Conservation (phyloP, 2,329 filamentous ascomycete species). For the Fusarium algeriense region DNA sequence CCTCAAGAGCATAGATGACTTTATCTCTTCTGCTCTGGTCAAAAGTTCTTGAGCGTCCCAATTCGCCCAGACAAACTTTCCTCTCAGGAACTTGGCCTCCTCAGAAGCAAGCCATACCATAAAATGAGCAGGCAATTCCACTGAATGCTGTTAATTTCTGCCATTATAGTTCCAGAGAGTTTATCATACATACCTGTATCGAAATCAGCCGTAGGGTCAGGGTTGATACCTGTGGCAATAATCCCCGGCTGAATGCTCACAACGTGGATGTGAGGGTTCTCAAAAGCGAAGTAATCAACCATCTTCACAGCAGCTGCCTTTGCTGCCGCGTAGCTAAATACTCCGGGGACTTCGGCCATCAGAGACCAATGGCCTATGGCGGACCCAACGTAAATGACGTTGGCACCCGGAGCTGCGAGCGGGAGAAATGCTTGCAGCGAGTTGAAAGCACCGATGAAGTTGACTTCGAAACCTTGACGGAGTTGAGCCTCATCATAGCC, state of each 20-base stretch:
- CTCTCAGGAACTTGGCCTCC: not conserved
- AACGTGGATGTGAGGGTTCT: conserved; percentile 54
- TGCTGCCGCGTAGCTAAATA: conserved; percentile 50
- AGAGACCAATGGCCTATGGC: conserved; percentile 41
- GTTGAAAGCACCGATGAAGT: conserved; percentile 44
- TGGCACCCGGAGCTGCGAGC: conserved; percentile 25
- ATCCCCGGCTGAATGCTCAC: conserved; percentile 57
- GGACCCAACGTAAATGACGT: conserved; percentile 41
- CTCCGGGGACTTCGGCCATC: conserved; percentile 4
- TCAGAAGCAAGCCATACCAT: conserved; percentile 7
- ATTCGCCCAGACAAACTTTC: conserved; percentile 12
- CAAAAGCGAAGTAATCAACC: conserved; percentile 51
- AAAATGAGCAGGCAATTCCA: conserved; percentile 26
- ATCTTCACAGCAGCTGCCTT: conserved; percentile 54
- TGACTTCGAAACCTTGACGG: conserved; percentile 33
- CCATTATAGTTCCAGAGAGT: accelerated
- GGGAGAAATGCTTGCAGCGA: conserved; percentile 43
- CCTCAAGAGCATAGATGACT: not conserved
- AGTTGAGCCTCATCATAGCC: conserved; percentile 22
- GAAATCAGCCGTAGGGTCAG: not conserved
- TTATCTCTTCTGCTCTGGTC: not conserved
- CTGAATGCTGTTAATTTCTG: not conserved
- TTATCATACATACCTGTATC: not conserved
- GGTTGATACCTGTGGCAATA: conserved; percentile 53
- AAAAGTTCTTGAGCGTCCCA: conserved; percentile 18